phyloP scores from a whole-genome alignment of 495 filamentous ascomycete species.

The Filosporella fistucella region DNA sequence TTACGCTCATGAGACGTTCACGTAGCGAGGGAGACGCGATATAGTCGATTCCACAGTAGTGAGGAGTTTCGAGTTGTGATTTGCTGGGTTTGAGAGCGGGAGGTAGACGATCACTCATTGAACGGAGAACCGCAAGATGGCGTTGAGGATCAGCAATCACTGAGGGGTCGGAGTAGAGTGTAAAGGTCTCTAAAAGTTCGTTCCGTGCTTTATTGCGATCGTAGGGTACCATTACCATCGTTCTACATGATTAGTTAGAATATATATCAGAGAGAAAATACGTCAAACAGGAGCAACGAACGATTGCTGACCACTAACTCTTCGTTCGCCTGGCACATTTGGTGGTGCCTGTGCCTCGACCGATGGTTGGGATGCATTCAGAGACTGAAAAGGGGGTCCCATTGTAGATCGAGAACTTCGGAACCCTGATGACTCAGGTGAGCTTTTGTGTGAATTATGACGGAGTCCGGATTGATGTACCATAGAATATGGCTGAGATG shows the following conservation, averaged over 20 bases:
- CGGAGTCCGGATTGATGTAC: conserved; percentile 26
- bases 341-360: conserved; percentile 6
- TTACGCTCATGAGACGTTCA: conserved; percentile 24
- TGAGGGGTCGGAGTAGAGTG: conserved; percentile 16
- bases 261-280: neutral
- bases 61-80: conserved; percentile 31
- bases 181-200: conserved; percentile 21
- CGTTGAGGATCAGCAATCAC: conserved; percentile 16
- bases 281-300: neutral
- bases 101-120: conserved; percentile 22
- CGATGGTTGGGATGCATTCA: conserved; percentile 20
- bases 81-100: conserved; percentile 28
- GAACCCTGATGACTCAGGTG: conserved; percentile 29
- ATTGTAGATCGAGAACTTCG: conserved; percentile 26
- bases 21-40: conserved; percentile 31
- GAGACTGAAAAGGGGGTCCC: conserved; percentile 26
- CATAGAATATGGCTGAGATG: conserved; percentile 27
- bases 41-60: conserved; percentile 37
- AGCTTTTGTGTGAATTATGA: conserved; percentile 26
- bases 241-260: conserved; percentile 10
- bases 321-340: neutral
- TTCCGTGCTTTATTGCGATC: conserved; percentile 24
- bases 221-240: conserved; percentile 22
- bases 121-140: conserved; percentile 26
- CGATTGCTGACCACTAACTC: conserved; percentile 7